Percentiles rank a stretch among this genome's conserved stretches.
Conservation (phyloP, 78 protist genomes). For the Polysphondylium violaceum region DNA sequence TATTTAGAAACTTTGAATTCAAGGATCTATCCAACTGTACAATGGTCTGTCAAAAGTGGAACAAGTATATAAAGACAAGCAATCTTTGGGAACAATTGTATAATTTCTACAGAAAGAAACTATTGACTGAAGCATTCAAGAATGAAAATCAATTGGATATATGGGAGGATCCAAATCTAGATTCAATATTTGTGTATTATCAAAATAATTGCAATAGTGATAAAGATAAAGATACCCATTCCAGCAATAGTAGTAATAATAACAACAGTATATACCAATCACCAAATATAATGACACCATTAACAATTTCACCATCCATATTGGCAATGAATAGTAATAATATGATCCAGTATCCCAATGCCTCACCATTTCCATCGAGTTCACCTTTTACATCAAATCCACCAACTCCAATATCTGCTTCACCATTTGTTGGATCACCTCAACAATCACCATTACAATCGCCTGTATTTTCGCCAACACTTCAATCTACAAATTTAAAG, state of each 20-base stretch:
- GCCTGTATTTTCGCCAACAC: too few species aligned
- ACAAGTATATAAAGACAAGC: background rate
- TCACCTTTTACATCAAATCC: background rate
- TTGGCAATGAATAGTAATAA: background rate
- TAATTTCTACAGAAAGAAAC: background rate
- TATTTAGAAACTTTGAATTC: constrained; percentile 12
- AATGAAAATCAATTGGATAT: constrained; percentile 34
- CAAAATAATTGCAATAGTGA: background rate
- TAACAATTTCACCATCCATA: background rate
- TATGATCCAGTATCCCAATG: background rate
- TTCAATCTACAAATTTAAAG: too few species aligned
- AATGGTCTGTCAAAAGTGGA: constrained; percentile 51
- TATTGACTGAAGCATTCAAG: background rate
- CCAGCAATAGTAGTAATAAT: background rate
- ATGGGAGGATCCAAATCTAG: constrained; percentile 63
- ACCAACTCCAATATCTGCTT: constrained; percentile 13
- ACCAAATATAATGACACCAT: background rate
- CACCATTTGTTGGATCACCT: too few species aligned
- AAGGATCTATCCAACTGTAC: background rate
- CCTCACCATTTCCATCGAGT: background rate
- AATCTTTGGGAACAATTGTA: constrained; percentile 66
- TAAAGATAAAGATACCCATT: background rate
- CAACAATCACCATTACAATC: too few species aligned
- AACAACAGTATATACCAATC: background rate
- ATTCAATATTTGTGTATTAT: background rate